A percentile compares a stretch with the other conserved stretches of the same genome.
Evolutionary conservation across 2,329 filamentous ascomycete species (phyloP).

Genomic region (Dryadomyces sulphureus): DNA sequence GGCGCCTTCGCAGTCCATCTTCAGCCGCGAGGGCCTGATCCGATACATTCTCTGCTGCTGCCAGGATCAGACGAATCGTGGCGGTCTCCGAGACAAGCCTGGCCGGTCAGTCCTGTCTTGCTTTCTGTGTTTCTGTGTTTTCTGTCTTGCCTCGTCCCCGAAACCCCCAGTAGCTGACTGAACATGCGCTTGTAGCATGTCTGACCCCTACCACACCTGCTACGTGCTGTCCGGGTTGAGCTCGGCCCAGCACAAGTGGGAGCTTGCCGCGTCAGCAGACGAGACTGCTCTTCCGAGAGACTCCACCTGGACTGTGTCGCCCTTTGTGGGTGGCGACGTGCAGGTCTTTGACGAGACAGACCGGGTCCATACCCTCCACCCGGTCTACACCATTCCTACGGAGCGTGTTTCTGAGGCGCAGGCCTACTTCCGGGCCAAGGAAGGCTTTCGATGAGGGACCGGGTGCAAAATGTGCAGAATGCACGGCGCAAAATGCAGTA

Average conservation of each 20-base stretch:
- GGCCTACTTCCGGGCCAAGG: conserved; percentile 47
- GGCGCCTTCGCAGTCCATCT: conserved; percentile 36
- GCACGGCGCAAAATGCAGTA: no score
- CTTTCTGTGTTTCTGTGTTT: neutral
- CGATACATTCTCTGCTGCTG: conserved; percentile 85
- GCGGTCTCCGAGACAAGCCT: conserved; percentile 87
- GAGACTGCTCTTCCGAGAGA: conserved; percentile 15
- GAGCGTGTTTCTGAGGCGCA: conserved; percentile 49
- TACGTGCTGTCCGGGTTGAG: conserved; percentile 82
- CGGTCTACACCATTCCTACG: conserved; percentile 73
- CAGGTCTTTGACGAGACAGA: conserved; percentile 60
- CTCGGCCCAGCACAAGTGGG: conserved; percentile 59
- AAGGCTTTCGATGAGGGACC: conserved; percentile 28
- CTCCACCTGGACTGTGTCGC: conserved; percentile 27
- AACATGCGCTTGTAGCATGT: conserved; percentile 31
- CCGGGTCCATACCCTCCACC: conserved; percentile 57
- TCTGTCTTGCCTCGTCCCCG: neutral
- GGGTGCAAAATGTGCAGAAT: no score
- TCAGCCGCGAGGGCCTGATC: conserved; percentile 70
- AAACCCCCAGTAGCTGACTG: conserved; percentile 3
- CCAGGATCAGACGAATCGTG: conserved; percentile 54
- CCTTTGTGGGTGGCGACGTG: conserved; percentile 35
- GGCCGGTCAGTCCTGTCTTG: conserved; percentile 49
- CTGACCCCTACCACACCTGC: conserved; percentile 86
- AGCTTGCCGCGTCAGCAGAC: conserved; percentile 23